Percentiles rank a stretch among this genome's conserved stretches.
phyloP scores from a whole-genome alignment of 805 yeast genomes.

The Lipomyces japonicus region DNA sequence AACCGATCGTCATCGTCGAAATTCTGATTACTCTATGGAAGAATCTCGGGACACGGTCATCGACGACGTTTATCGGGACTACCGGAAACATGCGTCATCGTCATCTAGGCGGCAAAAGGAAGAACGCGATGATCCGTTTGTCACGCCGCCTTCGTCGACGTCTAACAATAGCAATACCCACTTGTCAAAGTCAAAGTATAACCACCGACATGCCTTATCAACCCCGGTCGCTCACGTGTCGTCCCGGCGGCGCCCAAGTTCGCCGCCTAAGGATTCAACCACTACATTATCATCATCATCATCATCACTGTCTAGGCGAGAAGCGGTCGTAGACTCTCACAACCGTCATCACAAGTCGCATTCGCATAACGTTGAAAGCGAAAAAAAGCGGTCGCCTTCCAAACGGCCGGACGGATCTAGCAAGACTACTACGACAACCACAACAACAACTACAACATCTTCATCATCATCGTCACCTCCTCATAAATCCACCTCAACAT shows the following conservation, averaged over 20 bases:
- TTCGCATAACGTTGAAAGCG: background rate
- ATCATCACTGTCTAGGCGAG: background rate
- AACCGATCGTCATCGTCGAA: background rate
- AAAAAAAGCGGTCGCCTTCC: background rate
- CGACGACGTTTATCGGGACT: constrained; percentile 7
- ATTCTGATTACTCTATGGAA: background rate
- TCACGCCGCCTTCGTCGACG: constrained; percentile 12
- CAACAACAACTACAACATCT: constrained; percentile 2
- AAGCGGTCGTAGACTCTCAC: too few relatives aligned
- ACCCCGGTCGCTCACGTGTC: background rate
- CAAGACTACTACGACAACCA: background rate
- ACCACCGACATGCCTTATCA: constrained; percentile 2
- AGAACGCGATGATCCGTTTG: constrained; percentile 6
- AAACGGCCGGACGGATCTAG: background rate
- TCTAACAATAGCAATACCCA: too few relatives aligned
- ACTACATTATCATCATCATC: background rate
- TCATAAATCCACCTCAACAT: too few relatives aligned
- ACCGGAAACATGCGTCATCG: background rate
- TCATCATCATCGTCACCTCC: constrained; percentile 4
- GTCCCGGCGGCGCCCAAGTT: background rate
- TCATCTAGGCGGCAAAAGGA: background rate
- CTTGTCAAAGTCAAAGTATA: background rate
- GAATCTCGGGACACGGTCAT: constrained; percentile 3
- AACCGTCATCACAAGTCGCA: constrained; percentile 3
- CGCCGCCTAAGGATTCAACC: background rate